These are phyloP conservation scores for Leccinum insolens DNA, from an alignment of 1,284 basidiomycete genomes.

Conservation along the genomic window DNA sequence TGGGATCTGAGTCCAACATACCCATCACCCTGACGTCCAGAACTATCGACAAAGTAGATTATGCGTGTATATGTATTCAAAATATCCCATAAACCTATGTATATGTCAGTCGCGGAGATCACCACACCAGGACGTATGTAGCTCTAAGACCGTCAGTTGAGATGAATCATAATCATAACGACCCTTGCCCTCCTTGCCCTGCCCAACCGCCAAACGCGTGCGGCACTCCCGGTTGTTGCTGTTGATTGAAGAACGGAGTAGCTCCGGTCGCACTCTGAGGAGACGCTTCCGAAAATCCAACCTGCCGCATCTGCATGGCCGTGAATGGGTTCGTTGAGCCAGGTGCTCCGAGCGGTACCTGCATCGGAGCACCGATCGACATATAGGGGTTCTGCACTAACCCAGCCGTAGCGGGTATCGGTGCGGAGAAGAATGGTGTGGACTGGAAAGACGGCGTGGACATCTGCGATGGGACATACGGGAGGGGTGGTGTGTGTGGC, in stretches of 20 bases:
- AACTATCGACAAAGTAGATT: background rate
- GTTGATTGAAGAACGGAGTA: slow-evolving; percentile 16
- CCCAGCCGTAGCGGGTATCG: background rate
- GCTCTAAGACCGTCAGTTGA: background rate
- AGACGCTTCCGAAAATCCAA: slow-evolving; percentile 5
- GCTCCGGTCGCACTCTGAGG: slow-evolving; percentile 19
- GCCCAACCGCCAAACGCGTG: slow-evolving; percentile 21
- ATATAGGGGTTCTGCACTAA: slow-evolving; percentile 15
- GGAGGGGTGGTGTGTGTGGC: slow-evolving; percentile 12
- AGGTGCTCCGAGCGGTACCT: slow-evolving; percentile 6
- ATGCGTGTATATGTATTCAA: slow-evolving; percentile 3
- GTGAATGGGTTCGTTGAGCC: slow-evolving; percentile 24
- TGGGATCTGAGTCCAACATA: background rate
- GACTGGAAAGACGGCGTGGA: slow-evolving; percentile 6
- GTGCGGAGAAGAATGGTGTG: slow-evolving; percentile 11
- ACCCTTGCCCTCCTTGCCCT: slow-evolving; percentile 12
- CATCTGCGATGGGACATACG: slow-evolving; percentile 7
- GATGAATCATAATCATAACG: slow-evolving; percentile 23
- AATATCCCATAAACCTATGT: background rate
- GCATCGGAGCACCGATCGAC: slow-evolving; percentile 2
- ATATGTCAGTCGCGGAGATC: background rate
- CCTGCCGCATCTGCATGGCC: slow-evolving; percentile 18
- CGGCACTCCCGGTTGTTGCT: slow-evolving; percentile 13
- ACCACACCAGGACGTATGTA: background rate
- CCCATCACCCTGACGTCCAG: background rate